A percentile compares a stretch with the other conserved stretches of the same genome.
phyloP scores from a whole-genome alignment of 768 basidiomycete genomes.

The Podaxis sp. region DNA sequence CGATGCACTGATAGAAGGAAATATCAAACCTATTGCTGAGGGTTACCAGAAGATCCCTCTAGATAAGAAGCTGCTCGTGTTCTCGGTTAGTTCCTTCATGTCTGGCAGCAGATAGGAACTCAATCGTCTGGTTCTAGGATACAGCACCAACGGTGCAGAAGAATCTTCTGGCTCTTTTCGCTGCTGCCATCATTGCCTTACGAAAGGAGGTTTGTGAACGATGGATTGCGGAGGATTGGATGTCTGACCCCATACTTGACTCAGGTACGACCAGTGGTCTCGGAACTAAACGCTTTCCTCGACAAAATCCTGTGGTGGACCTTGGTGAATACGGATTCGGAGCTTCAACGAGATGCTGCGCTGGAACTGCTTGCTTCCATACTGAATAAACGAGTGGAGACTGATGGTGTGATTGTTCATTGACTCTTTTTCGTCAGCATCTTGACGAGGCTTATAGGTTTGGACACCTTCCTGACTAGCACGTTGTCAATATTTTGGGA shows the following conservation, averaged over 20 bases:
- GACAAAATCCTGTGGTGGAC: constrained; percentile 60
- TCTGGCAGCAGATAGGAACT: not conserved
- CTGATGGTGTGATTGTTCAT: constrained; percentile 49
- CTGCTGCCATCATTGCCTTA: constrained; percentile 63
- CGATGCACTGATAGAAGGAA: constrained; percentile 55
- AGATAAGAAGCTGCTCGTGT: constrained; percentile 18
- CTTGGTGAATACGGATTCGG: constrained; percentile 43
- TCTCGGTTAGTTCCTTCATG: constrained; percentile 9
- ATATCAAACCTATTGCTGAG: constrained; percentile 49
- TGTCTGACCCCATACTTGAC: constrained; percentile 1
- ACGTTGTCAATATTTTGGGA: constrained; percentile 51
- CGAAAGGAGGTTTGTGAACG: constrained; percentile 58
- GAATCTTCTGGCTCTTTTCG: constrained; percentile 65
- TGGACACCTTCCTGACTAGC: constrained; percentile 42
- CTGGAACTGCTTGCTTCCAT: constrained; percentile 56
- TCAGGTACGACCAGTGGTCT: constrained; percentile 54
- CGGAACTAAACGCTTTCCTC: constrained; percentile 51
- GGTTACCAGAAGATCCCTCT: constrained; percentile 53
- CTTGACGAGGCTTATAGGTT: constrained; percentile 33
- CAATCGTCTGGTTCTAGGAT: constrained; percentile 32
- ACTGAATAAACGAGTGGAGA: constrained; percentile 72
- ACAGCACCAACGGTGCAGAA: constrained; percentile 49
- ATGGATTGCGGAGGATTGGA: not conserved
- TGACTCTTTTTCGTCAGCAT: not conserved
- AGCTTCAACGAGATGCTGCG: constrained; percentile 54